Evolutionary conservation across 2,329 filamentous ascomycete species (phyloP).

Genomic region (Dactylellina leptospora): DNA sequence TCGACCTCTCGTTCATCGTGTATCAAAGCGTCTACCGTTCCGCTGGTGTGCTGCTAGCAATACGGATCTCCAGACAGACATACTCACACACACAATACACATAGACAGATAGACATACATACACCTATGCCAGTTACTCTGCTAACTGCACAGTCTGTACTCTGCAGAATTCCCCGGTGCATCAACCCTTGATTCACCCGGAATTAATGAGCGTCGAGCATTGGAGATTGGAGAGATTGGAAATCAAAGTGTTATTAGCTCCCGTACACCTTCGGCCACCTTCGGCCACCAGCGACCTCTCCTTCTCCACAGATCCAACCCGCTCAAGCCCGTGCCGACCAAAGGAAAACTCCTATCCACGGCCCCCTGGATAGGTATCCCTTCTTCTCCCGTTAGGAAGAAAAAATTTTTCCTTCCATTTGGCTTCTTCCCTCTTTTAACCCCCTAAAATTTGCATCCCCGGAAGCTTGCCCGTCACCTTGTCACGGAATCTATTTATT

Average conservation of each 20-base stretch:
- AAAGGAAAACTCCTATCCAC: neutral
- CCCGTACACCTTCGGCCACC: slow-evolving; percentile 24
- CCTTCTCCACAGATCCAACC: too few relatives aligned
- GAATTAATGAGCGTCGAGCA: slow-evolving; percentile 7
- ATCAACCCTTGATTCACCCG: neutral
- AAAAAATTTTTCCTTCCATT: slow-evolving; percentile 35
- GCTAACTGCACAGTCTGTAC: too few relatives aligned
- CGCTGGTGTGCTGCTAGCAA: too few relatives aligned
- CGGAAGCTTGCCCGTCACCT: slow-evolving; percentile 23
- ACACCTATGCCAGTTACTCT: slow-evolving; percentile 4
- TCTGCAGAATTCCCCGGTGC: neutral
- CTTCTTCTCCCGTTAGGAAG: neutral
- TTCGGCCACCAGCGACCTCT: neutral
- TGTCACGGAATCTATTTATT: slow-evolving; percentile 31
- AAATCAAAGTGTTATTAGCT: slow-evolving; percentile 11
- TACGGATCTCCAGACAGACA: neutral
- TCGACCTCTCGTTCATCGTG: neutral
- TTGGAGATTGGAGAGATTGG: neutral
- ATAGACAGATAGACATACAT: neutral
- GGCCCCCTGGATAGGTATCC: too few relatives aligned
- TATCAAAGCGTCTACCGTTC: too few relatives aligned
- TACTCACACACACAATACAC: neutral
- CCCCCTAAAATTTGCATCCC: slow-evolving; percentile 38
- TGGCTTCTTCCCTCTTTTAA: neutral
- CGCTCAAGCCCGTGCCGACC: slow-evolving; percentile 21